These are phyloP conservation scores for Amanita rimosa DNA, from an alignment of 768 basidiomycete species.

Conservation along the genomic window DNA sequence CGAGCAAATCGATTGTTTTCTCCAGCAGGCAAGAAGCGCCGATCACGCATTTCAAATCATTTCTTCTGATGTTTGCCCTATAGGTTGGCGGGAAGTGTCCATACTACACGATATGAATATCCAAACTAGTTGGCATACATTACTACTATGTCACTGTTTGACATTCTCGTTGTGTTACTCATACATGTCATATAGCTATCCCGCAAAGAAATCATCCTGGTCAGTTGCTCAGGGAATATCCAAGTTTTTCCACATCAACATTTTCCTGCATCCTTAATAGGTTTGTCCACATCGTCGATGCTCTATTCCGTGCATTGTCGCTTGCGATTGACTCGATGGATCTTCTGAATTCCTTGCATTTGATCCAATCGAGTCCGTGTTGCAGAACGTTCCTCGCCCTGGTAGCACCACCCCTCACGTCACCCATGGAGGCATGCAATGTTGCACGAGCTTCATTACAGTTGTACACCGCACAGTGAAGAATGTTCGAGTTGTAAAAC, in stretches of 20 bases:
- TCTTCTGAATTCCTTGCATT: constrained; percentile 32
- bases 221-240: constrained; percentile 37
- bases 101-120: neutral
- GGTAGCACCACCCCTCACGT: constrained; percentile 44
- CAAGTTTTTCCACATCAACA: constrained; percentile 27
- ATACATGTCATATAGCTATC: neutral
- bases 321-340: constrained; percentile 22
- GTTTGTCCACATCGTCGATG: constrained; percentile 47
- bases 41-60: neutral
- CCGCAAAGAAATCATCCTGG: neutral
- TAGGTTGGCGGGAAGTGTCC: neutral
- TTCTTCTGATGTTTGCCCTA: neutral
- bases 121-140: no score
- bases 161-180: neutral
- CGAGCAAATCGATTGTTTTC: constrained; percentile 48
- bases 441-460: constrained; percentile 41
- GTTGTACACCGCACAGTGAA: constrained; percentile 63
- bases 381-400: constrained; percentile 69
- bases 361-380: constrained; percentile 67
- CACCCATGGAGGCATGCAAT: constrained; percentile 60
- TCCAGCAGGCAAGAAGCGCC: constrained; percentile 36
- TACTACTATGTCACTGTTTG: neutral
- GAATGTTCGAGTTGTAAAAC: constrained; percentile 72
- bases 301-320: constrained; percentile 13
- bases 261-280: constrained; percentile 41